These are phyloP conservation scores for Flagelloscypha sp. DNA, from an alignment of 768 basidiomycete genomes.

Conservation along the genomic window DNA sequence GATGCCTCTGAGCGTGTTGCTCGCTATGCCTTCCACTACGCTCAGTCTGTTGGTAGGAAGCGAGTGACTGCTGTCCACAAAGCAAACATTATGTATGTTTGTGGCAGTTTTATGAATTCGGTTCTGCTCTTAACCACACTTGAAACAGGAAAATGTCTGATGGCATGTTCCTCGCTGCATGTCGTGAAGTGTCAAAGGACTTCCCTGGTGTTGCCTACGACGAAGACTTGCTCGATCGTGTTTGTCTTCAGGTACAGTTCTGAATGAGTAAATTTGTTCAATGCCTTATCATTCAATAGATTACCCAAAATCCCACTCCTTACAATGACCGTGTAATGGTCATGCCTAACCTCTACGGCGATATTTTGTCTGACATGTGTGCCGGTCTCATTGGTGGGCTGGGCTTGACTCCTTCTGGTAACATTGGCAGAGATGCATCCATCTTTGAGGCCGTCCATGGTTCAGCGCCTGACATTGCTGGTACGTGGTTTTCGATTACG, in stretches of 20 bases:
- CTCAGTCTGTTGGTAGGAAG: conserved; percentile 77
- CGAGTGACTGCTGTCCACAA: conserved; percentile 99
- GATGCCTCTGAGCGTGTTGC: conserved; percentile 98
- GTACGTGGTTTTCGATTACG: conserved; percentile 31
- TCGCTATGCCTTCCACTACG: conserved; percentile 97
- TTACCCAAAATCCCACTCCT: conserved; percentile 89
- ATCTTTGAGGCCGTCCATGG: conserved; percentile 99
- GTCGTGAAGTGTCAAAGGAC: conserved; percentile 91
- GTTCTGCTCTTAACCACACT: conserved; percentile 9
- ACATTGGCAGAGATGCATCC: conserved; percentile 95
- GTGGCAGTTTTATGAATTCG: neutral
- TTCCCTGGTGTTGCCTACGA: conserved; percentile 92
- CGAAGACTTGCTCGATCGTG: conserved; percentile 94
- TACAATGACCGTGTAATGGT: conserved; percentile 98
- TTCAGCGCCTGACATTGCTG: conserved; percentile 98
- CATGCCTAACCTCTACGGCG: conserved; percentile 97
- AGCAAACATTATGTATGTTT: conserved; percentile 92
- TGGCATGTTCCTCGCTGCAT: conserved; percentile 98
- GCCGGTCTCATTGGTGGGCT: conserved; percentile 97
- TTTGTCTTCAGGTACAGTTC: conserved; percentile 72
- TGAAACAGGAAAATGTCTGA: conserved; percentile 98
- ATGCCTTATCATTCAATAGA: conserved; percentile 28
- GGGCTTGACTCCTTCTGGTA: conserved; percentile 94
- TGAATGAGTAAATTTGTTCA: neutral
- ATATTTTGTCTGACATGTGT: conserved; percentile 96